Evolutionary conservation across 2,329 filamentous ascomycete genomes (phyloP).

Genomic region (Alternaria solani): DNA sequence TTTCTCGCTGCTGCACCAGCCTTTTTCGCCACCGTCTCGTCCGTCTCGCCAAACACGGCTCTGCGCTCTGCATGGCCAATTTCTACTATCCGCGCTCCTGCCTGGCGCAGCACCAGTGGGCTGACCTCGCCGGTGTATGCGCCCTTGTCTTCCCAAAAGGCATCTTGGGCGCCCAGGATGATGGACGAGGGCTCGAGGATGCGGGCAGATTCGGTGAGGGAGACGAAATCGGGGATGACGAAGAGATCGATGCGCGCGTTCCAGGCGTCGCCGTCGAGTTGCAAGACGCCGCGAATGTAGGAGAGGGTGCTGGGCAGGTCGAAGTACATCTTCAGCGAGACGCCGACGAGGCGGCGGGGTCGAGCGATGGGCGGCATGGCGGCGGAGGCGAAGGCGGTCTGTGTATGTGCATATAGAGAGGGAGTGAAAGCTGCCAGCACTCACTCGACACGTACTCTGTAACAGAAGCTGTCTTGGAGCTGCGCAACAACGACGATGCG

Average conservation of each 20-base stretch:
- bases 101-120: slow-evolving; percentile 69
- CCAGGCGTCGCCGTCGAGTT: slow-evolving; percentile 61
- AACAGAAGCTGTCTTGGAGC: neutral
- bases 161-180: slow-evolving; percentile 78
- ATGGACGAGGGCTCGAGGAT: slow-evolving; percentile 63
- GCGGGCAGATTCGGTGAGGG: slow-evolving; percentile 63
- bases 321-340: slow-evolving; percentile 85
- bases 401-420: neutral
- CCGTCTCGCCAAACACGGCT: slow-evolving; percentile 76
- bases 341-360: slow-evolving; percentile 72
- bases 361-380: slow-evolving; percentile 43
- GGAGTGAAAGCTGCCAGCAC: neutral
- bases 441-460: neutral
- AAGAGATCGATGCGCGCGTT: slow-evolving; percentile 72
- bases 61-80: slow-evolving; percentile 83
- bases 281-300: slow-evolving; percentile 54
- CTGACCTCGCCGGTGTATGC: slow-evolving; percentile 83
- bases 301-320: slow-evolving; percentile 67
- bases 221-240: slow-evolving; percentile 79
- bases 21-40: slow-evolving; percentile 71
- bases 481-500: slow-evolving; percentile 6
- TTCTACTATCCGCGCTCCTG: slow-evolving; percentile 77
- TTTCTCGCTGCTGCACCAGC: slow-evolving; percentile 72
- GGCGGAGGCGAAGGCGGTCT: neutral
- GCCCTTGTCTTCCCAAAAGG: slow-evolving; percentile 72